Evolutionary conservation across 768 basidiomycete species (phyloP), one percentile per base, ranked within the genome.

Genomic region (Termitomyces sp.): DNA sequence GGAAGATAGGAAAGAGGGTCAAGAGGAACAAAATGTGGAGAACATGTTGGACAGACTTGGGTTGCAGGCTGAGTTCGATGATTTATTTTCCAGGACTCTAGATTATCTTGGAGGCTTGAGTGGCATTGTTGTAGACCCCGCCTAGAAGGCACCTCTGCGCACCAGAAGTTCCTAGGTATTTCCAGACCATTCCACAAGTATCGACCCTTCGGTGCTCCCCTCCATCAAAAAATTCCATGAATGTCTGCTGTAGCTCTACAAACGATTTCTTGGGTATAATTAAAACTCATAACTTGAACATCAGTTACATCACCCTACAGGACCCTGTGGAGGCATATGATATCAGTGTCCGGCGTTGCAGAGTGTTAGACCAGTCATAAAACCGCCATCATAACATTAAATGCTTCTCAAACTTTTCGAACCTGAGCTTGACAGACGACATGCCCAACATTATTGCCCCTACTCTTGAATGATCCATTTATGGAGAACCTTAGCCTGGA

Each of bases 41-140:
- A 66, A 33, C 16, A 74, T 77, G 67, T 69, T 89, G 68, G 78
- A 78, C 64, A 72, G 75, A 35, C 71, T 86, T 28, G 87, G 86
- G 3, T 63, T 88, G 35, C 81, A 88, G 70, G 81, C 86, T 50
- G 79, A 79, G 16, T 87, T 90, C 64, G 83, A 90, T 60, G 83
- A 86, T 28, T 65, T 90, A 16, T 91, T 91, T 69, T 72, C 76
- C 24, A 76, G 76, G 61, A 88, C 89, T 7, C 74, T 91, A n/a
- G 78, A 81, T 48, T 83, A 80, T 68, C 76, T 91, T 61, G 85
- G 85, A 1, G 79, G 78, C 2, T 73, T 85, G 55, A 55, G 28
- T 33, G 55, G 55, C 11, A 55, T 55, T 7, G 55, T 42, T 33
- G 55, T 55, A 20, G 55, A 44, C n/a, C 28, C 15, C 7, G 28